Conservation (phyloP, 306 rosid species). For the Ormosia semicastrata region DNA sequence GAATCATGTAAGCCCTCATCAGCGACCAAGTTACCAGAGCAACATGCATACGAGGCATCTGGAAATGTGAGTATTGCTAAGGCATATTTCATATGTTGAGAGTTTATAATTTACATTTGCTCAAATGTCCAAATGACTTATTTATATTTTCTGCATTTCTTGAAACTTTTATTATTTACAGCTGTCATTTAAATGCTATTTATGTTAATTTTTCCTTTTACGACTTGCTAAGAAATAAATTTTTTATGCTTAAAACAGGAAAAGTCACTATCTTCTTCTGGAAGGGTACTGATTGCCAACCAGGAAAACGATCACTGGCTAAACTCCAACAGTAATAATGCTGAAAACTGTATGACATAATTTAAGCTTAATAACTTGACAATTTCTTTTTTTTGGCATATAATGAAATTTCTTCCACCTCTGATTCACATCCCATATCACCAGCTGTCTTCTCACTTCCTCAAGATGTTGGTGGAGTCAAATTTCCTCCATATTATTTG, state of each 20-base stretch:
- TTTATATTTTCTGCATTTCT: conserved; percentile 1
- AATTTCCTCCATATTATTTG: conserved; percentile 40
- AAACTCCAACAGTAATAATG: conserved; percentile 34
- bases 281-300: conserved; percentile 40
- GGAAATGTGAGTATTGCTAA: conserved; percentile 56
- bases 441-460: conserved; percentile 51
- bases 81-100: conserved; percentile 17
- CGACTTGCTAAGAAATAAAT: conserved; percentile 4
- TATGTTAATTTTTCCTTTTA: neutral
- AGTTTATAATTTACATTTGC: neutral
- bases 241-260: conserved; percentile 51
- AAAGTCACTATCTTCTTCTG: conserved; percentile 30
- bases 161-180: neutral
- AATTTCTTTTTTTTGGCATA: conserved; percentile 3
- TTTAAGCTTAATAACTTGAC: conserved; percentile 16
- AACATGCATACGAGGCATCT: conserved; percentile 34
- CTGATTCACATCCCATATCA: conserved; percentile 37
- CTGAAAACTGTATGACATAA: conserved; percentile 48
- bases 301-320: conserved; percentile 49
- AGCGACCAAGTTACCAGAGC: conserved; percentile 30
- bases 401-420: conserved; percentile 20
- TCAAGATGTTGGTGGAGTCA: conserved; percentile 33
- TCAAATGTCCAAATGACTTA: conserved; percentile 10
- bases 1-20: conserved; percentile 37
- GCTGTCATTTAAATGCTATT: conserved; percentile 4